Percentiles rank a stretch among this genome's conserved stretches.
Conservation (phyloP, 2,329 filamentous ascomycete species). For the Metarhizium anisopliae region DNA sequence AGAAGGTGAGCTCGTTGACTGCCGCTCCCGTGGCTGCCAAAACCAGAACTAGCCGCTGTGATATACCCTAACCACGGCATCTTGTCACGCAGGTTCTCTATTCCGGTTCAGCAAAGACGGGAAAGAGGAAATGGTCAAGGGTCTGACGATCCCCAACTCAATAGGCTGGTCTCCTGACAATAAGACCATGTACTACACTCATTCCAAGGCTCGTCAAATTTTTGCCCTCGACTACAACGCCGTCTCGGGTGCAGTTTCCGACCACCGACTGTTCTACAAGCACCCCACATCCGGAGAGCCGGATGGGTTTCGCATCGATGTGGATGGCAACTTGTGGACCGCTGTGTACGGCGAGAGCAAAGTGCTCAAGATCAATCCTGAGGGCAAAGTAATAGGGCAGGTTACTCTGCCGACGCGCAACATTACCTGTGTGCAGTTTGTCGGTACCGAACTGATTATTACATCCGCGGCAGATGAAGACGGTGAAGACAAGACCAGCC, state of each 20-base stretch:
- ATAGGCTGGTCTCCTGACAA: slow-evolving; percentile 69
- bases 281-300: slow-evolving; percentile 59
- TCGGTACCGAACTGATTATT: slow-evolving; percentile 66
- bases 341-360: slow-evolving; percentile 72
- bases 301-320: slow-evolving; percentile 79
- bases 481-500: slow-evolving; percentile 49
- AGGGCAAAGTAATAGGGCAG: slow-evolving; percentile 64
- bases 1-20: slow-evolving; percentile 37
- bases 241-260: slow-evolving; percentile 53
- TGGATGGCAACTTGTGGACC: slow-evolving; percentile 80
- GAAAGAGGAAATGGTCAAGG: slow-evolving; percentile 49
- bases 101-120: slow-evolving; percentile 59
- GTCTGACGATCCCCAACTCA: slow-evolving; percentile 74
- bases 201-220: slow-evolving; percentile 64
- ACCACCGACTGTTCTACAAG: slow-evolving; percentile 64
- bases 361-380: slow-evolving; percentile 64
- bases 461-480: slow-evolving; percentile 66
- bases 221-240: slow-evolving; percentile 66
- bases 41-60: neutral
- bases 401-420: slow-evolving; percentile 68
- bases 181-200: slow-evolving; percentile 73
- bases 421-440: slow-evolving; percentile 74
- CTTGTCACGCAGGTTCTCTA: slow-evolving; percentile 49
- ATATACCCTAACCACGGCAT: neutral
- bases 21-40: neutral